Conservation (phyloP, 768 basidiomycete genomes). For the Butyriboletus loyo region DNA sequence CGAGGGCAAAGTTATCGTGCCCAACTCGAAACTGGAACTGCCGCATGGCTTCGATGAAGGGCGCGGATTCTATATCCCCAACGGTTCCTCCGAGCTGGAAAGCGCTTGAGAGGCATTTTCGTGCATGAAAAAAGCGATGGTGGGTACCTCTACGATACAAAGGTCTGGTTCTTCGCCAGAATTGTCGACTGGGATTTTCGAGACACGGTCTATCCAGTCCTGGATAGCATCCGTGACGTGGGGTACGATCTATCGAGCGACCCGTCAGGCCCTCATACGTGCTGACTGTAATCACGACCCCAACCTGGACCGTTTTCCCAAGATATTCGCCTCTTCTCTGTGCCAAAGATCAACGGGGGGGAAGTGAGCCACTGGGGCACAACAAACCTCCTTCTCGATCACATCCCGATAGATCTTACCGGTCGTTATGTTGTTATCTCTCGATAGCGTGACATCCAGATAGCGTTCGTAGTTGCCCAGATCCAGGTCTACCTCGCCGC, state of each 20-base stretch:
- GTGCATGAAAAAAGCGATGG: neutral
- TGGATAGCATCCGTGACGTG: constrained; percentile 97
- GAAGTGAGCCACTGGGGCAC: neutral
- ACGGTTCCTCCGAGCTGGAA: constrained; percentile 94
- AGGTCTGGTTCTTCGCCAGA: constrained; percentile 92
- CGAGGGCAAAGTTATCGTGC: constrained; percentile 91
- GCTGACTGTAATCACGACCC: constrained; percentile 7
- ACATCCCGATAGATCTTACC: constrained; percentile 97
- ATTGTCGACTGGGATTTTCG: constrained; percentile 92
- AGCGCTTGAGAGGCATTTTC: constrained; percentile 6
- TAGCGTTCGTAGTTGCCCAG: constrained; percentile 99
- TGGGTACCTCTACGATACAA: constrained; percentile 91
- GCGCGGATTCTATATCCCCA: constrained; percentile 97
- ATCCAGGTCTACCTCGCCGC: constrained; percentile 97
- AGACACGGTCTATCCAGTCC: constrained; percentile 96
- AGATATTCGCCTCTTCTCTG: constrained; percentile 85
- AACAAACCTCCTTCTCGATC: constrained; percentile 90
- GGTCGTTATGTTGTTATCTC: constrained; percentile 97
- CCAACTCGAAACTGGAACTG: constrained; percentile 99
- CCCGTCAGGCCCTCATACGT: constrained; percentile 5
- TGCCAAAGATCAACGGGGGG: constrained; percentile 8
- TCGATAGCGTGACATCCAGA: constrained; percentile 87
- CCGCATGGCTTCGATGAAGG: constrained; percentile 98
- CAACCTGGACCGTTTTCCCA: constrained; percentile 95
- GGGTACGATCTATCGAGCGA: constrained; percentile 70